These are phyloP conservation scores for Teratosphaeria pseudoeucalypti DNA, from an alignment of 2,329 filamentous ascomycete genomes.

Conservation along the genomic window DNA sequence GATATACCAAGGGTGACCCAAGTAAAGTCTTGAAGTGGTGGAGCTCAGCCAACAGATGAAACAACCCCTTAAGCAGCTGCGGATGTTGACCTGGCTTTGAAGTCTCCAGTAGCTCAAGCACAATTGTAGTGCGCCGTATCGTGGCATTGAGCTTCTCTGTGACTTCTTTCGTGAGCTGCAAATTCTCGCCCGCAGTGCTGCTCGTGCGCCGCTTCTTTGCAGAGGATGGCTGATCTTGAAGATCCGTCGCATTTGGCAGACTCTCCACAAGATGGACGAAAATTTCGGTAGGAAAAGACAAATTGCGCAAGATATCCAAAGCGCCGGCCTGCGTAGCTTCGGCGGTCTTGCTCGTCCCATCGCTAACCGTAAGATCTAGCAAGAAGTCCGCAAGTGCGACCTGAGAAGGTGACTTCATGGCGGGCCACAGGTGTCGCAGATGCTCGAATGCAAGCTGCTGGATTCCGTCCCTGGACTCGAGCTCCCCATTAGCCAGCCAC, in stretches of 20 bases:
- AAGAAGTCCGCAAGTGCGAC: conserved; percentile 51
- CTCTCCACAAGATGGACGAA: conserved; percentile 63
- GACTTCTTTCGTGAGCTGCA: conserved; percentile 50
- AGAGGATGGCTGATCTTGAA: conserved; percentile 60
- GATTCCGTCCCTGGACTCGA: conserved; percentile 39
- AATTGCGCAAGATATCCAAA: conserved; percentile 59
- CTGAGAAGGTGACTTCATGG: conserved; percentile 55
- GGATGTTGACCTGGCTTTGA: conserved; percentile 67
- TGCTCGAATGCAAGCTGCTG: conserved; percentile 56
- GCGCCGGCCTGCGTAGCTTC: conserved; percentile 45
- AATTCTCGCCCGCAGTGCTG: conserved; percentile 51
- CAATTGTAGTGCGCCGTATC: conserved; percentile 70
- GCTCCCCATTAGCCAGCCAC: conserved; percentile 37
- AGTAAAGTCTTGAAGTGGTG: conserved; percentile 74
- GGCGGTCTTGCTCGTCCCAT: conserved; percentile 21
- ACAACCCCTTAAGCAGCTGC: conserved; percentile 67
- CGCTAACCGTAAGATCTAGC: conserved; percentile 49
- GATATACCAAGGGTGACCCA: conserved; percentile 78
- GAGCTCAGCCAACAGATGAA: conserved; percentile 74
- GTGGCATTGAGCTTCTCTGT: conserved; percentile 56
- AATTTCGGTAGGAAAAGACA: conserved; percentile 63
- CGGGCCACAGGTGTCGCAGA: conserved; percentile 61
- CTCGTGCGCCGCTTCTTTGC: conserved; percentile 74
- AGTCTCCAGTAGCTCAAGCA: conserved; percentile 77
- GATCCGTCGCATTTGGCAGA: conserved; percentile 61